phyloP scores from a whole-genome alignment of 768 basidiomycete species.

The Boletus pseudopeckii region DNA sequence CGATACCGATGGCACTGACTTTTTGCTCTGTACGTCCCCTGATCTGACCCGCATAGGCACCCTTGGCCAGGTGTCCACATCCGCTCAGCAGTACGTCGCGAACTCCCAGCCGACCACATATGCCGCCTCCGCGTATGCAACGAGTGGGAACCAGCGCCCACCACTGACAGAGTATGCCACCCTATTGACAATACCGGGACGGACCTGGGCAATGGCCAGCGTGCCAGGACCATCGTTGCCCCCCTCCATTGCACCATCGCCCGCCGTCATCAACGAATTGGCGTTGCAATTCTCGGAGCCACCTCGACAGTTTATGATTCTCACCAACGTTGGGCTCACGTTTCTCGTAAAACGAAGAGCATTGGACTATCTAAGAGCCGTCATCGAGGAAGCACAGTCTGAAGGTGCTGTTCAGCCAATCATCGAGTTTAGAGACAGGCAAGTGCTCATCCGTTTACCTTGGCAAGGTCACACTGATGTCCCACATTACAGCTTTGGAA shows the following conservation, averaged over 20 bases:
- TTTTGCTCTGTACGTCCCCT: slow-evolving; percentile 69
- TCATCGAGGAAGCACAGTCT: slow-evolving; percentile 77
- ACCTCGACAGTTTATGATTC: slow-evolving; percentile 77
- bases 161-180: slow-evolving; percentile 77
- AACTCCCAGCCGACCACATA: slow-evolving; percentile 40
- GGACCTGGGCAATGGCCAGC: slow-evolving; percentile 79
- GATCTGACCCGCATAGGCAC: slow-evolving; percentile 71
- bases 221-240: slow-evolving; percentile 37
- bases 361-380: slow-evolving; percentile 77
- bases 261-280: slow-evolving; percentile 71
- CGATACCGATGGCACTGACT: slow-evolving; percentile 71
- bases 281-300: slow-evolving; percentile 76
- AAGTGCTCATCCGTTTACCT: slow-evolving; percentile 12
- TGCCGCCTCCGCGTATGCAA: slow-evolving; percentile 38
- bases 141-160: slow-evolving; percentile 45
- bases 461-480: slow-evolving; percentile 1
- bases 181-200: slow-evolving; percentile 73
- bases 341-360: slow-evolving; percentile 79
- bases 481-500: slow-evolving; percentile 63
- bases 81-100: slow-evolving; percentile 31
- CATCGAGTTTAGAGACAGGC: slow-evolving; percentile 81
- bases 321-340: slow-evolving; percentile 83
- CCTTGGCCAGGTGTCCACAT: slow-evolving; percentile 60
- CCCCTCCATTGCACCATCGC: slow-evolving; percentile 42
- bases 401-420: slow-evolving; percentile 77